Base-by-base conservation (phyloP, 129 eudicot genomes). In the Mikania micrantha region DNA sequence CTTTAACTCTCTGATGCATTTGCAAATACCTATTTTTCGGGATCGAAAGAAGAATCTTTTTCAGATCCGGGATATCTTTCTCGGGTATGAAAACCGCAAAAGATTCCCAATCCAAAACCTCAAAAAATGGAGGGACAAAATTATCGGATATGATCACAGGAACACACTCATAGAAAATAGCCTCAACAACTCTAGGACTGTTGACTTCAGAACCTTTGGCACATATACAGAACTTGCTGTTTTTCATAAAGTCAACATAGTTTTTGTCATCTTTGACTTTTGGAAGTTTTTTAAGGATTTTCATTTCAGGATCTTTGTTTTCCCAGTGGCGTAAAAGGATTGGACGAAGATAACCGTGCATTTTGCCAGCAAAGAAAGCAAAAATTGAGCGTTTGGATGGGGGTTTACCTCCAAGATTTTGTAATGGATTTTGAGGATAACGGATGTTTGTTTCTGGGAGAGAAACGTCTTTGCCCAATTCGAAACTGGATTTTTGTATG, bases 341-440 rank as follows among this genome's bases (percentile, higher is more conserved):
- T 1, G 82, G 80, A 2, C 90, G 82, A 66, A 85, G 80, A 40
- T 76, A 81, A 8, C 90, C 90, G 53, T 79, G 90, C 84, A 75
- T 85, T 60, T 69, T 25, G 40, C 90, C 90, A 12, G 90, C 90
- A 61, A 74, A 85, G 75, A 85, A 85, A 22, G 90, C 87, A 7
- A 85, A 76, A 67, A 69, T 75, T 4, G 44, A 32, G 17, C 87
- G 78, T 60, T 75, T 60, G 59, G 82, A 81, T 44, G 82, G 80
- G 7, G 82, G 82, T 60, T 79, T 78, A 24, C 90, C 90, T 53
- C 90, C 90, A 27, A 64, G 74, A 5, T 72, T 53, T 17, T 76
- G 34, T n/a, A 79, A 76, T 35, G 85, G 90, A 8, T 72, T 69
- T 35, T 63, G 50, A 53, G 80, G 74, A 13, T 71, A 36, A 9